Evolutionary conservation across 1,284 basidiomycete genomes (phyloP), one percentile per base, ranked within the genome.

Genomic region (Sporisorium graminicola): DNA sequence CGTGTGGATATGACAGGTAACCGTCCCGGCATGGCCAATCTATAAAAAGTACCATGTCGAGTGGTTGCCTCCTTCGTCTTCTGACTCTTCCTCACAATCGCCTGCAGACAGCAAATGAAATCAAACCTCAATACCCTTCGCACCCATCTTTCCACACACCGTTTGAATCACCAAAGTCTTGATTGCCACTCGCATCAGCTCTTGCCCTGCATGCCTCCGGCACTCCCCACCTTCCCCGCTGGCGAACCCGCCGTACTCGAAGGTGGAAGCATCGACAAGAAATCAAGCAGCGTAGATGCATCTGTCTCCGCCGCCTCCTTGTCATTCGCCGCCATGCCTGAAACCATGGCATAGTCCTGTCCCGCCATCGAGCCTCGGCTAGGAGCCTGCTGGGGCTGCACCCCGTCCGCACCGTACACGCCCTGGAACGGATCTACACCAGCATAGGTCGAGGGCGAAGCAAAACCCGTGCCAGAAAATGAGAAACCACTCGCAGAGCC

Each of bases 11-110:
- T 31, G n/a, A 56, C 22, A 73, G 70, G 26, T 70, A 8, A 67
- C 71, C 8, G 71, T 77, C 0, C 75, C 75, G 12, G 53, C 67
- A 5, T 77, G 75, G 75, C 60, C 64, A 8, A 49, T 74, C n/a
- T 77, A 61, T 65, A 77, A 74, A 55, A 60, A 53, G 29, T 37
- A 71, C 47, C 66, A 66, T 20, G 66, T 70, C n/a, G 57, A 66
- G 35, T 77, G 75, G 75, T 22, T 77, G 4, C 71, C 75, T 22
- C n/a, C 51, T 2, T 33, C 31, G 6, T 20, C 65, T 1, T 22
- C 29, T 5, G 27, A 35, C 16, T 9, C 4, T 13, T 9, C 20
- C 8, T 10, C 35, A 26, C 13, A 53, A 0, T 24, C 35, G 7
- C 16, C 51, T 1, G 20, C 29, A n/a, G 20, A 22, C 9, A 43